These are phyloP conservation scores for Neonothopanus nambi DNA, from an alignment of 1,284 basidiomycete species.

Conservation along the genomic window DNA sequence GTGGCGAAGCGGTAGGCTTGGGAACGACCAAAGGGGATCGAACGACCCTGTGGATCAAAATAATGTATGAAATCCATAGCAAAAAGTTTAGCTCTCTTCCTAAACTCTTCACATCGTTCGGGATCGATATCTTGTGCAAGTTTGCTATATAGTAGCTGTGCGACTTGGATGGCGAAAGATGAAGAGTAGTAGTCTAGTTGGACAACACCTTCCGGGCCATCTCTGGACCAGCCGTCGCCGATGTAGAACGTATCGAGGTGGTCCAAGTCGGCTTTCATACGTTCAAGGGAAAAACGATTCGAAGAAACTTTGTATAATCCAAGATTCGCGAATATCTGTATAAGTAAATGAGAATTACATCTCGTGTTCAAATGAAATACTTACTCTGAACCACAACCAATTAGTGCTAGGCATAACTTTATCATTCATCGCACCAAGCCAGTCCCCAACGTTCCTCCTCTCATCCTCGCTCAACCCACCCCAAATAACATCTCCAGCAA, in stretches of 20 bases:
- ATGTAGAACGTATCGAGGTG: constrained; percentile 82
- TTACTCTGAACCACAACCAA: constrained; percentile 79
- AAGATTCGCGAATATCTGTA: constrained; percentile 78
- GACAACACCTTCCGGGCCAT: constrained; percentile 76
- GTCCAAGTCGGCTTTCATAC: constrained; percentile 75
- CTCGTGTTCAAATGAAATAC: constrained; percentile 26
- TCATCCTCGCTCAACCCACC: constrained; percentile 54
- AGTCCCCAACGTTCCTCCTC: constrained; percentile 61
- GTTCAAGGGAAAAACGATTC: constrained; percentile 51
- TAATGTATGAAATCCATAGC: constrained; percentile 74
- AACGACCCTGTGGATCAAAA: constrained; percentile 74
- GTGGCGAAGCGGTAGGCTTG: constrained; percentile 80
- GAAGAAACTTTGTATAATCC: constrained; percentile 67
- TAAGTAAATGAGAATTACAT: no score
- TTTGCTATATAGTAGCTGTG: constrained; percentile 73
- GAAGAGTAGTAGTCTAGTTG: constrained; percentile 82
- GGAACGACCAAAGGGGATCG: constrained; percentile 75
- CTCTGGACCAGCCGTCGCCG: constrained; percentile 73
- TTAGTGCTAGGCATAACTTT: constrained; percentile 77
- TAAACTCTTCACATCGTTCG: constrained; percentile 62
- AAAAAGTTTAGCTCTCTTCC: constrained; percentile 62
- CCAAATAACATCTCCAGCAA: constrained; percentile 67
- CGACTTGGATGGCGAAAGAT: constrained; percentile 78
- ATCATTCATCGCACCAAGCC: constrained; percentile 76
- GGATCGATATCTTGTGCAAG: constrained; percentile 65